These are phyloP conservation scores for Penicillium olsonii DNA, from an alignment of 2,329 filamentous ascomycete genomes.

Conservation along the genomic window DNA sequence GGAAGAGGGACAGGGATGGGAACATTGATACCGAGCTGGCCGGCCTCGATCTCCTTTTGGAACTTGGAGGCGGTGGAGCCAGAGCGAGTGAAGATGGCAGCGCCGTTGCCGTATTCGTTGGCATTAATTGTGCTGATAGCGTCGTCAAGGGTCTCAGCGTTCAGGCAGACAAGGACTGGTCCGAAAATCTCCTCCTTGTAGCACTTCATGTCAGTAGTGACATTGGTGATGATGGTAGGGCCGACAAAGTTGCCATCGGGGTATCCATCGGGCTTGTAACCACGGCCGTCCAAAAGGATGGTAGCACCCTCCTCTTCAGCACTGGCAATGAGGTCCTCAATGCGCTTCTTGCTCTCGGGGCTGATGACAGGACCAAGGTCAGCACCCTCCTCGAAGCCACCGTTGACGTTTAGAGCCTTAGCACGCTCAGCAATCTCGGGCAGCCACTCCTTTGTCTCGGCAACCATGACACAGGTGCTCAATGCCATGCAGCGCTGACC, in stretches of 20 bases:
- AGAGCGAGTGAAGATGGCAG: slow-evolving; percentile 65
- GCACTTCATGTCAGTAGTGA: slow-evolving; percentile 66
- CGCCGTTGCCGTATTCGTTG: slow-evolving; percentile 69
- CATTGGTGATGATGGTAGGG: slow-evolving; percentile 66
- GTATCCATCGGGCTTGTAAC: slow-evolving; percentile 63
- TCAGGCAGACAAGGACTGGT: slow-evolving; percentile 64
- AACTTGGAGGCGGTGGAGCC: slow-evolving; percentile 63
- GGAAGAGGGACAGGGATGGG: slow-evolving; percentile 64
- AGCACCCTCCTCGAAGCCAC: slow-evolving; percentile 63
- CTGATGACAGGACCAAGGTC: slow-evolving; percentile 67
- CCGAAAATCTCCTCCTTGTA: slow-evolving; percentile 69
- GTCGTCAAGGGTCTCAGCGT: slow-evolving; percentile 61
- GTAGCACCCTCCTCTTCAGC: slow-evolving; percentile 66
- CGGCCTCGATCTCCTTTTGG: slow-evolving; percentile 67
- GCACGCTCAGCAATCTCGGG: slow-evolving; percentile 64
- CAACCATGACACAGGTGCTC: slow-evolving; percentile 65
- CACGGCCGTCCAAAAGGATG: slow-evolving; percentile 63
- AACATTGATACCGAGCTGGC: slow-evolving; percentile 68
- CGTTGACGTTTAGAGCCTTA: slow-evolving; percentile 61
- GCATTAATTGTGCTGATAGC: slow-evolving; percentile 65
- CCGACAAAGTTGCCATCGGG: slow-evolving; percentile 68
- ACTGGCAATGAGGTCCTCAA: slow-evolving; percentile 61
- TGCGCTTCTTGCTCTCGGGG: slow-evolving; percentile 63
- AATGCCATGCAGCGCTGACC: slow-evolving; percentile 71
- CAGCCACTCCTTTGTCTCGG: slow-evolving; percentile 67